A percentile compares a stretch with the other conserved stretches of the same genome.
Conservation (phyloP, 192 early-diverging fungal genomes). For the Spinellus fusiger region DNA sequence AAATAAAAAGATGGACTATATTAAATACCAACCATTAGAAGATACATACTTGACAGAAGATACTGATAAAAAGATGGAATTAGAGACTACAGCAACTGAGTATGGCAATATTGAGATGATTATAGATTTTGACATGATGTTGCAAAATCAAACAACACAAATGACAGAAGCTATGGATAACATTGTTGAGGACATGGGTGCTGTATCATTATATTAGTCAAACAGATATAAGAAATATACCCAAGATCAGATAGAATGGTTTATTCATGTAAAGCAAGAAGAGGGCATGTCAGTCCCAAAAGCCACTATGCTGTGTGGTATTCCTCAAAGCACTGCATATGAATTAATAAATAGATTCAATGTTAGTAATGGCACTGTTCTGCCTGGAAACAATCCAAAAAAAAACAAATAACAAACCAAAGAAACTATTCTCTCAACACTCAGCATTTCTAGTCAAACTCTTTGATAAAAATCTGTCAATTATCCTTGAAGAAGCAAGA, state of each 20-base stretch:
- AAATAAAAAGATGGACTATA: not conserved
- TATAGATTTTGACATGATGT: not conserved
- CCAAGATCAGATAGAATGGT: not conserved
- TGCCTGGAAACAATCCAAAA: not conserved
- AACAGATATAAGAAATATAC: constrained; percentile 4
- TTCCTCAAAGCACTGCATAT: constrained; percentile 2
- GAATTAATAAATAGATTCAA: constrained; percentile 1
- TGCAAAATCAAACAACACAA: not conserved
- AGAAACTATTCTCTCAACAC: not conserved
- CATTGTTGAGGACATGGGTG: not conserved
- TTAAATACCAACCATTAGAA: not conserved
- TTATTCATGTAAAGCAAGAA: constrained; percentile 7
- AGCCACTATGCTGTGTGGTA: not conserved
- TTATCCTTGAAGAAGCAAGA: not conserved
- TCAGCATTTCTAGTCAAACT: not conserved
- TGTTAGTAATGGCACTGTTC: not conserved
- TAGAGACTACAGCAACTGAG: not conserved
- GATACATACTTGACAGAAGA: not conserved
- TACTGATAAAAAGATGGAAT: not conserved
- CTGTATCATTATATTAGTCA: not conserved
- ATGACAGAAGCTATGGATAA: not conserved
- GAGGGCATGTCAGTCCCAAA: constrained; percentile 2
- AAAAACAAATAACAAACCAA: not conserved
- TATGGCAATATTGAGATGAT: not conserved
- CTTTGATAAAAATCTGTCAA: constrained; percentile 5